A percentile compares a stretch with the other conserved stretches of the same genome.
phyloP scores from a whole-genome alignment of 306 rosid genomes.

The Abrus pulchellus region DNA sequence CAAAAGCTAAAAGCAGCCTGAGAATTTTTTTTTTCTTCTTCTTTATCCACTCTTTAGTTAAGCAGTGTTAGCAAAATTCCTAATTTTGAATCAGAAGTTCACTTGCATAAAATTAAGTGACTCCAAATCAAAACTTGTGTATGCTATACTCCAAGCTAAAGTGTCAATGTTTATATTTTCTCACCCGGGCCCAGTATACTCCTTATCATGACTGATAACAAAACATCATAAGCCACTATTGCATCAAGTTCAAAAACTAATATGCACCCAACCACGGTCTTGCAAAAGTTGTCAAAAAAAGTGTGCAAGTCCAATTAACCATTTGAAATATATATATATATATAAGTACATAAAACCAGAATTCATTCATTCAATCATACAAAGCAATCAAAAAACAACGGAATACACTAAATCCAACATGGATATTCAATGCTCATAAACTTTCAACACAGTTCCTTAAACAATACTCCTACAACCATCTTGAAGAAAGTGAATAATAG shows the following conservation, averaged over 20 bases:
- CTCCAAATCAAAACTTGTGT: conserved; percentile 6
- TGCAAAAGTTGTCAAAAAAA: conserved; percentile 31
- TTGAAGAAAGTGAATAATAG: conserved; percentile 13
- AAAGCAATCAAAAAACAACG: conserved; percentile 33
- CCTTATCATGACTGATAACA: conserved; percentile 13
- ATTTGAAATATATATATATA: conserved; percentile 16
- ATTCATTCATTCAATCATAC: conserved; percentile 22
- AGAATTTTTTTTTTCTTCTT: not conserved
- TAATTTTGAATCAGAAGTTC: not conserved
- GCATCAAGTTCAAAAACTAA: conserved; percentile 33
- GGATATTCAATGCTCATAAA: conserved; percentile 21
- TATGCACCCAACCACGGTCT: conserved; percentile 19
- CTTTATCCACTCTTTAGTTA: not conserved
- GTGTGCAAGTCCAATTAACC: conserved; percentile 17
- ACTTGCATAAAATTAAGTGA: conserved; percentile 19
- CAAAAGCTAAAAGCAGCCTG: not conserved
- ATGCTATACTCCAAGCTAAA: not conserved
- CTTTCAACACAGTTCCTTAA: conserved; percentile 33
- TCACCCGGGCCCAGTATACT: not conserved
- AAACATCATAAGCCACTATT: conserved; percentile 2
- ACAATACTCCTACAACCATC: conserved; percentile 12
- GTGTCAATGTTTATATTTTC: conserved; percentile 14
- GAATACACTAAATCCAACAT: conserved; percentile 33
- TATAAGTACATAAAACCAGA: not conserved
- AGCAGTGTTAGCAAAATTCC: conserved; percentile 13